Percentiles rank a stretch among this genome's conserved stretches.
These are phyloP conservation scores for Pseudozyma tsukubaensis DNA, from an alignment of 1,284 basidiomycete species.

Conservation along the genomic window DNA sequence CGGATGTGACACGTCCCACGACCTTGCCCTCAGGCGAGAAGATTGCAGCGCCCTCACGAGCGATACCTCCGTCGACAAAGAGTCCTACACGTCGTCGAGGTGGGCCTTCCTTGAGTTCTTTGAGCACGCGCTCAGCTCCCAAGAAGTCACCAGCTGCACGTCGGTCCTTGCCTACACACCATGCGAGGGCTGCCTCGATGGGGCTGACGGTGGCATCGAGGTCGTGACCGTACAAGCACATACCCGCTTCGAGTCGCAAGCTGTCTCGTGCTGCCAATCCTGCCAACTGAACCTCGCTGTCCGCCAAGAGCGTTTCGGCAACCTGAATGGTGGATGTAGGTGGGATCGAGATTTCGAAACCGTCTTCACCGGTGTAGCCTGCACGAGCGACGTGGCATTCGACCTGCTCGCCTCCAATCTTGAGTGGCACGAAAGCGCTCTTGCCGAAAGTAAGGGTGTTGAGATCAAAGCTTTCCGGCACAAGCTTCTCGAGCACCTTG, in stretches of 20 bases:
- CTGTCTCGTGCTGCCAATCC: slow-evolving; percentile 94
- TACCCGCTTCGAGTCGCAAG: slow-evolving; percentile 92
- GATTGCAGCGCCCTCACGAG: slow-evolving; percentile 86
- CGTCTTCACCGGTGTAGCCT: slow-evolving; percentile 98
- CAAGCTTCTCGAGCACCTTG: slow-evolving; percentile 76
- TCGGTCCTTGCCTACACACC: slow-evolving; percentile 93
- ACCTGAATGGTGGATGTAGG: slow-evolving; percentile 80
- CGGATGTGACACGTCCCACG: slow-evolving; percentile 81
- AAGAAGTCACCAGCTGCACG: slow-evolving; percentile 79
- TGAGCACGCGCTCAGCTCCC: slow-evolving; percentile 81
- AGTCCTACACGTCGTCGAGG: slow-evolving; percentile 84
- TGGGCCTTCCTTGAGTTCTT: slow-evolving; percentile 81
- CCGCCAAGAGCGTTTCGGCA: slow-evolving; percentile 76
- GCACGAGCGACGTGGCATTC: slow-evolving; percentile 87
- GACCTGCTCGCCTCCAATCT: slow-evolving; percentile 73
- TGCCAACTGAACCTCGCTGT: slow-evolving; percentile 80
- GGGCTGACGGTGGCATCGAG: slow-evolving; percentile 86
- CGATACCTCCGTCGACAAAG: slow-evolving; percentile 82
- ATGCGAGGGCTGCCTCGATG: slow-evolving; percentile 85
- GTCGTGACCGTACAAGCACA: slow-evolving; percentile 97
- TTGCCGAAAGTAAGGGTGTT: slow-evolving; percentile 66
- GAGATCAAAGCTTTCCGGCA: slow-evolving; percentile 74
- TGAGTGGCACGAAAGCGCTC: slow-evolving; percentile 64
- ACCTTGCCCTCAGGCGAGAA: slow-evolving; percentile 74
- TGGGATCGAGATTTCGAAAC: slow-evolving; percentile 95